Conservation (phyloP, 106 monocot species). For the Dendrobium nobile region DNA sequence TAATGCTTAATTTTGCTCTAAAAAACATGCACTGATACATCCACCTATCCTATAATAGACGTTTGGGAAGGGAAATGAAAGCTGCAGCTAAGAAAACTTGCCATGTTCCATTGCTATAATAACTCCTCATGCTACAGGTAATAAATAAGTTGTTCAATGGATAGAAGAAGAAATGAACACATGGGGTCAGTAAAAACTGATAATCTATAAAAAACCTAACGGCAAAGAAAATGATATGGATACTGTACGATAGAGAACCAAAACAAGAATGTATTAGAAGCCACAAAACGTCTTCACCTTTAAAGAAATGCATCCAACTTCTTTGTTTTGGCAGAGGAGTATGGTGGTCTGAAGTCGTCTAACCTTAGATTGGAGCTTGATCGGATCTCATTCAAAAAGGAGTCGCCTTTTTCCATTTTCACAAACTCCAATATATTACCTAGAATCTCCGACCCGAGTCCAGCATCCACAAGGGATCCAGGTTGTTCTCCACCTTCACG, state of each 20-base stretch:
- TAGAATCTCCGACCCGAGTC: conserved; percentile 68
- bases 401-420: conserved; percentile 59
- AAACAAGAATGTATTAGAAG: neutral
- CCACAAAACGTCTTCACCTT: neutral
- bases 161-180: conserved; percentile 5
- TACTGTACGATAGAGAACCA: neutral
- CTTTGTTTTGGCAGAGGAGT: conserved; percentile 24
- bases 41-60: neutral
- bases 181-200: conserved; percentile 1
- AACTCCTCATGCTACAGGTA: neutral
- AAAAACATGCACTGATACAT: too few relatives aligned
- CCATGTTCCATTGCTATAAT: conserved; percentile 3
- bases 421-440: conserved; percentile 53
- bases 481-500: conserved; percentile 78
- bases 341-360: conserved; percentile 50
- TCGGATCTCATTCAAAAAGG: conserved; percentile 36
- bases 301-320: conserved; percentile 67
- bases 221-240: conserved; percentile 3
- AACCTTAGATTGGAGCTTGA: conserved; percentile 32
- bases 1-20: too few relatives aligned
- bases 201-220: conserved; percentile 1
- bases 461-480: conserved; percentile 50
- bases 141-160: conserved; percentile 5
- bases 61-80: neutral
- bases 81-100: neutral